Percentiles rank a stretch among this genome's conserved stretches.
Evolutionary conservation across 1,139 yeast genomes (phyloP).

Genomic region (Wickerhamiella infanticola): DNA sequence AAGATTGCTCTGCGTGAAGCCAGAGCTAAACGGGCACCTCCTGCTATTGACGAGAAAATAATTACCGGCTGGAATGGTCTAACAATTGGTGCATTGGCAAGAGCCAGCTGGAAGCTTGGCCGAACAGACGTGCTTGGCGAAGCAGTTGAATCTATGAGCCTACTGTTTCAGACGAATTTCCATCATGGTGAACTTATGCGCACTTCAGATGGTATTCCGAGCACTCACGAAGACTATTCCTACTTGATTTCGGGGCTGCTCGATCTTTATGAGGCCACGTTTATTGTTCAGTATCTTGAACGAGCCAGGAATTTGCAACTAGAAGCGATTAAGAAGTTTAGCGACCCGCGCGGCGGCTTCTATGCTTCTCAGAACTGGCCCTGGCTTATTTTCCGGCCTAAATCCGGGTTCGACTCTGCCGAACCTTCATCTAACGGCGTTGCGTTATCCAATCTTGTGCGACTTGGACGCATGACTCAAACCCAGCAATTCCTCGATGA

Average conservation of each 20-base stretch:
- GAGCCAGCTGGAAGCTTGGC: constrained; percentile 16
- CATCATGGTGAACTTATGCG: constrained; percentile 13
- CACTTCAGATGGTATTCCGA: constrained; percentile 16
- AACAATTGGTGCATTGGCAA: constrained; percentile 24
- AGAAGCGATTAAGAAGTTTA: constrained; percentile 21
- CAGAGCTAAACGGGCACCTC: constrained; percentile 20
- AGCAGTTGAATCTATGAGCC: constrained; percentile 20
- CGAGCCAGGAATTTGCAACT: constrained; percentile 24
- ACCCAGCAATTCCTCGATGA: constrained; percentile 14
- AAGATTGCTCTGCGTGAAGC: constrained; percentile 16
- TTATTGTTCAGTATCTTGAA: constrained; percentile 18
- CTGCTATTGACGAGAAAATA: constrained; percentile 22
- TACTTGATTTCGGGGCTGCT: constrained; percentile 24
- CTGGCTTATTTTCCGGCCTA: constrained; percentile 23
- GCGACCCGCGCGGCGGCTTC: constrained; percentile 25
- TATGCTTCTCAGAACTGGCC: constrained; percentile 14
- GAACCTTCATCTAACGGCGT: constrained; percentile 28
- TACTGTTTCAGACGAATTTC: constrained; percentile 16
- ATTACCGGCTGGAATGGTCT: constrained; percentile 26
- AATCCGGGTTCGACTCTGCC: constrained; percentile 25
- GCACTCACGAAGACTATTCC: constrained; percentile 27
- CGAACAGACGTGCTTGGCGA: constrained; percentile 15
- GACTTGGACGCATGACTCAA: constrained; percentile 19
- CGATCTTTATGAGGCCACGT: constrained; percentile 24
- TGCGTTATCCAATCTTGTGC: constrained; percentile 20